A percentile compares a stretch with the other conserved stretches of the same genome.
Conservation (phyloP, 2,329 filamentous ascomycete species). For the Alternaria gaisen region DNA sequence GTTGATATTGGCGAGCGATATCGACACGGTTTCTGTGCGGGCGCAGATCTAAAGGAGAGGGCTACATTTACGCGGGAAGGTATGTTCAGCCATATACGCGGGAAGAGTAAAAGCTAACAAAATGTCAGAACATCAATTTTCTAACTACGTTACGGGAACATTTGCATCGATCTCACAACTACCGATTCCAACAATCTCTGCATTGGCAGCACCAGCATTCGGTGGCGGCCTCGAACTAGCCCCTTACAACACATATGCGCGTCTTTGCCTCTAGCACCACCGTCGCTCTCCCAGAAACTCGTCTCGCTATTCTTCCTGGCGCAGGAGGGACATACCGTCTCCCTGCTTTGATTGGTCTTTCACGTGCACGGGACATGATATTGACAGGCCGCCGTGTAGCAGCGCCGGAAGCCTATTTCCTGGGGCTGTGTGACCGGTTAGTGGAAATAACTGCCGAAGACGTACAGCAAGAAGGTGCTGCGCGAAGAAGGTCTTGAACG, state of each 20-base stretch:
- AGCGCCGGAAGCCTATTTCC: slow-evolving; percentile 86
- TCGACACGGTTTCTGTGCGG: slow-evolving; percentile 91
- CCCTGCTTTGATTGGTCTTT: slow-evolving; percentile 79
- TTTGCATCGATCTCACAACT: slow-evolving; percentile 77
- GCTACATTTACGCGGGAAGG: slow-evolving; percentile 77
- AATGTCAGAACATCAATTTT: slow-evolving; percentile 76
- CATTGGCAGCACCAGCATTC: slow-evolving; percentile 84
- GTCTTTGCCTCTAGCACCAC: slow-evolving; percentile 81
- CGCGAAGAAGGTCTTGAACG: slow-evolving; percentile 74
- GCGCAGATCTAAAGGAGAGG: slow-evolving; percentile 92
- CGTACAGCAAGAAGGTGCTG: slow-evolving; percentile 58
- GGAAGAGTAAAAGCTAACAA: slow-evolving; percentile 18
- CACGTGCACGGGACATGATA: slow-evolving; percentile 86
- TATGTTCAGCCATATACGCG: slow-evolving; percentile 54
- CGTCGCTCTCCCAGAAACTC: slow-evolving; percentile 88
- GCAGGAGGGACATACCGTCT: slow-evolving; percentile 92
- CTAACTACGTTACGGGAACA: slow-evolving; percentile 78
- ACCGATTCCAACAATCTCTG: slow-evolving; percentile 88
- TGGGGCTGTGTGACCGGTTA: slow-evolving; percentile 88
- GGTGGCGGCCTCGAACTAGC: slow-evolving; percentile 95
- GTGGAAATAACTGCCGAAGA: slow-evolving; percentile 77
- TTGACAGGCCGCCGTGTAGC: slow-evolving; percentile 87
- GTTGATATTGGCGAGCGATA: slow-evolving; percentile 81
- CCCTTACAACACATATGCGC: slow-evolving; percentile 85
- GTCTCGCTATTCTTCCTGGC: slow-evolving; percentile 92